Evolutionary conservation across 2,329 filamentous ascomycete genomes (phyloP).

Genomic region (Thermothelomyces thermophilus): DNA sequence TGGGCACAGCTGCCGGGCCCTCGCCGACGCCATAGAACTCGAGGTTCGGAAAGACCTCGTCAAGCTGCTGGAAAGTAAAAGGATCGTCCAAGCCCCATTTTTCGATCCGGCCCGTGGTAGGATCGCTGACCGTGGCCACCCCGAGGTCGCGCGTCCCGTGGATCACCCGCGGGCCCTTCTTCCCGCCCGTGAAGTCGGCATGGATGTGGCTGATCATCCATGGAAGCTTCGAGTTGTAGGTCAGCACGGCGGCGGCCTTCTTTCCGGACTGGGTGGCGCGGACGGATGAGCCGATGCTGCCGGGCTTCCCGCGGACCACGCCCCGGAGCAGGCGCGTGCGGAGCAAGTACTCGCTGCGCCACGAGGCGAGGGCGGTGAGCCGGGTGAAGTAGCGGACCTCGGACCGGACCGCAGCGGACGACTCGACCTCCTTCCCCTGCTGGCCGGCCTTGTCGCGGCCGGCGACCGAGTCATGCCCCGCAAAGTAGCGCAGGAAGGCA

Average conservation of each 20-base stretch:
- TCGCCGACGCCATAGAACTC: slow-evolving; percentile 71
- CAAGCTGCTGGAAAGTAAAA: slow-evolving; percentile 68
- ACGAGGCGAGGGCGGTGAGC: slow-evolving; percentile 77
- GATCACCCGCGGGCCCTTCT: slow-evolving; percentile 70
- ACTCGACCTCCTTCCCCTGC: slow-evolving; percentile 39
- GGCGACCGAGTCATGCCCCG: slow-evolving; percentile 57
- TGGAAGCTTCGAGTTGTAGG: slow-evolving; percentile 77
- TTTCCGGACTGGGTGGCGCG: slow-evolving; percentile 49
- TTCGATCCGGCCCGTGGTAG: slow-evolving; percentile 66
- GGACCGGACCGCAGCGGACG: slow-evolving; percentile 53
- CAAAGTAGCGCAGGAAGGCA: slow-evolving; percentile 87
- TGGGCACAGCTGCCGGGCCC: slow-evolving; percentile 71
- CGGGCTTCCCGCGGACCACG: slow-evolving; percentile 73
- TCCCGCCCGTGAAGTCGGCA: slow-evolving; percentile 65
- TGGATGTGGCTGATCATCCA: slow-evolving; percentile 75
- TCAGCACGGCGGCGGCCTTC: slow-evolving; percentile 67
- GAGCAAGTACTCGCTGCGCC: slow-evolving; percentile 92
- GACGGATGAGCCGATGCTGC: slow-evolving; percentile 49
- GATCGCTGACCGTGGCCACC: slow-evolving; percentile 74
- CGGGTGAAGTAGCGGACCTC: slow-evolving; percentile 76
- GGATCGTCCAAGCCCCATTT: slow-evolving; percentile 76
- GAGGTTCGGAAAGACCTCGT: slow-evolving; percentile 67
- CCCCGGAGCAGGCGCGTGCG: slow-evolving; percentile 78
- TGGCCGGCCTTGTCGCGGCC: slow-evolving; percentile 31
- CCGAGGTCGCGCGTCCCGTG: slow-evolving; percentile 78